Base-by-base conservation (phyloP, 345 rosid species). In the Populus ilicifolia region DNA sequence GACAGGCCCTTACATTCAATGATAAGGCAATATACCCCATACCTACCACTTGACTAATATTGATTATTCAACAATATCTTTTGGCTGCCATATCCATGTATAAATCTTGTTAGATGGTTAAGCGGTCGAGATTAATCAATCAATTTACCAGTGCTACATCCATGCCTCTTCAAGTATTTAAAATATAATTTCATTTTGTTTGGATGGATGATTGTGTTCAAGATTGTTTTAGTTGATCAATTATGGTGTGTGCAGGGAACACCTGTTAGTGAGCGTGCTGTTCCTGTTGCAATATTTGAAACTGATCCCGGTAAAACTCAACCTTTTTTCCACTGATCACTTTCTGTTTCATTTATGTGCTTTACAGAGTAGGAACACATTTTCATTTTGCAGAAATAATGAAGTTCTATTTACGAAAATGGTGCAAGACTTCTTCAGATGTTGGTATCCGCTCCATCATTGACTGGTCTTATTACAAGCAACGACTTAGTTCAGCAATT, bases 261-360 rank as follows among this genome's bases (percentile, higher is more conserved):
- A 63, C 94, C 99, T 75, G 99, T 95, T 71, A 95, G 99, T 38
- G 99, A 95, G 81, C 98, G 99, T 77, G 99, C 99, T 85, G 89
- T 95, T 84, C 99, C 99, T 76, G 98, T 95, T 82, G 97, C 99
- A 77, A 93, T 95, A 86, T 95, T 95, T 83, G 94, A 89, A 88
- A 89, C 96, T 35, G 89, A 95, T 64, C 56, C 88, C 33, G 97
- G 98, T 94, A 86, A 84, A n/a, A 65, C 65, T 79, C 67, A 77
- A 76, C 77, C 44, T 50, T 78, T 21, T 72, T 77, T 67, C 71
- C 62, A 67, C 84, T 50, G 52, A 18, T 84, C 71, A 78, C 35
- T 35, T 50, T 59, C 48, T 75, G 25, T 9, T 43, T 46, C 41
- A 27, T 36, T 23, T 74, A 17, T 67, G 73, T 50, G 44, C 75